phyloP scores from a whole-genome alignment of 2,329 filamentous ascomycete species.

The Cladophialophora psammophila region DNA sequence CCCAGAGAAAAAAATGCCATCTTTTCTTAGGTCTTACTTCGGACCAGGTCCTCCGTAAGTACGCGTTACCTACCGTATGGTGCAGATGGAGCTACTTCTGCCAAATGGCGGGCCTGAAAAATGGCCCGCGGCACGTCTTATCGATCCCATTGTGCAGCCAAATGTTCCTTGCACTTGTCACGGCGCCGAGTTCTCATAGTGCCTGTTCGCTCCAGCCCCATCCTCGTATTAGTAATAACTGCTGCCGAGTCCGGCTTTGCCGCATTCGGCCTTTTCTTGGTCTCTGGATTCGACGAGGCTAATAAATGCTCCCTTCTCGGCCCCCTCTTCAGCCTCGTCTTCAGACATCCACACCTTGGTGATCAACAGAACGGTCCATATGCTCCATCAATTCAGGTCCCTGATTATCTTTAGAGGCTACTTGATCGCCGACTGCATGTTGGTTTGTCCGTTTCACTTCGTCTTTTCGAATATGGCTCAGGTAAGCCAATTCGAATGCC shows the following conservation, averaged over 20 bases:
- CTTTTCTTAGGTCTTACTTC: slow-evolving; percentile 6
- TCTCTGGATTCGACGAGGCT: not conserved
- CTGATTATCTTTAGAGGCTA: not conserved
- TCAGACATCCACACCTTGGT: not conserved
- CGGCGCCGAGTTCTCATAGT: not conserved
- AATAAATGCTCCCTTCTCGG: not conserved
- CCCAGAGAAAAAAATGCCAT: not conserved
- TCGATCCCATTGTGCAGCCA: not conserved
- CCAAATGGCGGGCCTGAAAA: not conserved
- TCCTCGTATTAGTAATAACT: not conserved
- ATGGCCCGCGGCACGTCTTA: not conserved
- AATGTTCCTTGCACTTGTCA: not conserved
- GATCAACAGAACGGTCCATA: not conserved
- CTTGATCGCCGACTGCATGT: not conserved
- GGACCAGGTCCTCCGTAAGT: not conserved
- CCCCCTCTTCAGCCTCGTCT: not conserved
- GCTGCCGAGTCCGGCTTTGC: not conserved
- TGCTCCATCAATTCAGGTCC: not conserved
- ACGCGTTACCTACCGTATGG: too few species aligned
- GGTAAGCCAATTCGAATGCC: slow-evolving; percentile 15
- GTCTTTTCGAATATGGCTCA: slow-evolving; percentile 11
- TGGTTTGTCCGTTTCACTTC: not conserved
- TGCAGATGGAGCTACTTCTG: too few species aligned
- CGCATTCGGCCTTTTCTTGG: not conserved
- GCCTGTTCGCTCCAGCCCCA: not conserved